These are phyloP conservation scores for Houttuynia cordata DNA, from an alignment of 164 flowering plant species.

Conservation along the genomic window DNA sequence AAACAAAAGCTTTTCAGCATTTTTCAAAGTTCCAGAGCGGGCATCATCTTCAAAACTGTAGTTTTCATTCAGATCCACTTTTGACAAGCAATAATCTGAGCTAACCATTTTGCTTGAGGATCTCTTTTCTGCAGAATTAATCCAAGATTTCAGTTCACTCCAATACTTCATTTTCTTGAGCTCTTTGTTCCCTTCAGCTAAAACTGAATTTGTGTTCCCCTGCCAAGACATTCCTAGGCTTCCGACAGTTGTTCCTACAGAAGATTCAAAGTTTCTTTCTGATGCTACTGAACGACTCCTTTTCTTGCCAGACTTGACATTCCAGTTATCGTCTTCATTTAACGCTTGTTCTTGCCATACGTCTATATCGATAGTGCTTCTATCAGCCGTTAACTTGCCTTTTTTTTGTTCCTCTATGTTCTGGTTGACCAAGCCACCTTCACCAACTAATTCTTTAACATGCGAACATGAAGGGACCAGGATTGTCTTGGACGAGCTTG, in stretches of 20 bases:
- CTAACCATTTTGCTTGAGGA: no score
- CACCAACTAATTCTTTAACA: conserved; percentile 3
- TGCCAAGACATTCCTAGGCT: conserved; percentile 14
- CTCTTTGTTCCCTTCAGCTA: conserved; percentile 16
- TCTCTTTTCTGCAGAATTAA: conserved; percentile 7
- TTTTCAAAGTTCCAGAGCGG: not conserved
- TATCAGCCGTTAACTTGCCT: conserved; percentile 2
- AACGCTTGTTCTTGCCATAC: not conserved
- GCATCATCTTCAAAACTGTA: conserved; percentile 13
- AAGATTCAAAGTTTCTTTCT: conserved; percentile 11
- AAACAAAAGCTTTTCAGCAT: conserved; percentile 47
- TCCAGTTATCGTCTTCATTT: conserved; percentile 10
- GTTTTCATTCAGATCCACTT: conserved; percentile 15
- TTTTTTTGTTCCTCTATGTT: conserved; percentile 6
- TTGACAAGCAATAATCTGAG: conserved; percentile 11
- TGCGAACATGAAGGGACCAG: not conserved
- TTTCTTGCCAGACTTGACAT: conserved; percentile 14
- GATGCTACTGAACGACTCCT: conserved; percentile 12
- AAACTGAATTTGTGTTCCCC: conserved; percentile 6
- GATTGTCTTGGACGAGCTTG: not conserved
- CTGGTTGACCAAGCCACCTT: conserved; percentile 1
- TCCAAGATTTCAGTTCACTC: conserved; percentile 11
- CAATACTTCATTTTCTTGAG: conserved; percentile 25
- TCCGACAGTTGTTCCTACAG: conserved; percentile 8
- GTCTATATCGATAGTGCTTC: conserved; percentile 3